Conservation (phyloP, 805 yeast species). For the Candida berthetii region DNA sequence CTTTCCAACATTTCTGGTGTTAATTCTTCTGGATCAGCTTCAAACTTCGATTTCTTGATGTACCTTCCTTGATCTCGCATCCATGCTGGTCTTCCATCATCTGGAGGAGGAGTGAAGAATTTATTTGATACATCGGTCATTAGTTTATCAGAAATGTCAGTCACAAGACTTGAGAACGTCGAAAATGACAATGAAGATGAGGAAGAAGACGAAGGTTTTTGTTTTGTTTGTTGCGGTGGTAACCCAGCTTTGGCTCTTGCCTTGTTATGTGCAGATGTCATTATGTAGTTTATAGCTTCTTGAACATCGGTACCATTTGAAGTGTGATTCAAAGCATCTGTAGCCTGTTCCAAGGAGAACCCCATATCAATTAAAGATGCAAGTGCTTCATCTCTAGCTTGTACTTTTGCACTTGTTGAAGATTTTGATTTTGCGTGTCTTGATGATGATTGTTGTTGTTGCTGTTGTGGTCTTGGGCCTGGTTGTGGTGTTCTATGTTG, state of each 20-base stretch:
- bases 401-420: conserved; percentile 2
- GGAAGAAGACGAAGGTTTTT: conserved; percentile 8
- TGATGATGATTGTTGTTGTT: neutral
- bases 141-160: conserved; percentile 16
- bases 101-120: conserved; percentile 13
- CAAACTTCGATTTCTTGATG: conserved; percentile 29
- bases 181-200: conserved; percentile 5
- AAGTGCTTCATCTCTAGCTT: conserved; percentile 39
- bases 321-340: conserved; percentile 49
- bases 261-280: conserved; percentile 50
- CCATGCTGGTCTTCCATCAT: conserved; percentile 61
- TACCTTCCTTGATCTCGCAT: conserved; percentile 54
- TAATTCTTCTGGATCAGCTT: conserved; percentile 41
- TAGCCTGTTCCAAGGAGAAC: conserved; percentile 55
- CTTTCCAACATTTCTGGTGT: conserved; percentile 20
- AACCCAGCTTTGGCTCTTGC: conserved; percentile 23
- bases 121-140: conserved; percentile 24
- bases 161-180: conserved; percentile 14
- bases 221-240: conserved; percentile 6
- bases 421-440: neutral
- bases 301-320: conserved; percentile 50
- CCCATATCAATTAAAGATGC: conserved; percentile 82
- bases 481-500: neutral
- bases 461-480: neutral
- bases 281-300: conserved; percentile 58